Percentiles rank a stretch among this genome's conserved stretches.
phyloP scores from a whole-genome alignment of 164 flowering plant genomes.

The Hamamelis virginiana region DNA sequence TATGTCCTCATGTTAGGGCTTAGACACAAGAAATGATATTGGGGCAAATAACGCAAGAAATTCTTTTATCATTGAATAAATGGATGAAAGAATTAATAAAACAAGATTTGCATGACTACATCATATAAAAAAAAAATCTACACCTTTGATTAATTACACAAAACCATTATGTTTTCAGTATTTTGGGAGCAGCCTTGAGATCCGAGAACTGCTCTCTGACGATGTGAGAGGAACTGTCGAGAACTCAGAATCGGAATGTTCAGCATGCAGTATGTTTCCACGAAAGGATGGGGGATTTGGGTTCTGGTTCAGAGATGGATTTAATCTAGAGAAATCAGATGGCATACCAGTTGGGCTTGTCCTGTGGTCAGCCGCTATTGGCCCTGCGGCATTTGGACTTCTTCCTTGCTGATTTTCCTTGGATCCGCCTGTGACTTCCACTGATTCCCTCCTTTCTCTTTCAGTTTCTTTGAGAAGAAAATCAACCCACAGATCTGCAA shows the following conservation, averaged over 20 bases:
- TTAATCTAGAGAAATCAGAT: constrained; percentile 21
- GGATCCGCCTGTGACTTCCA: constrained; percentile 27
- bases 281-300: constrained; percentile 15
- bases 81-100: constrained; percentile 21
- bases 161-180: constrained; percentile 24
- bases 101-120: constrained; percentile 8
- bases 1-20: too few relatives aligned
- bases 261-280: constrained; percentile 34
- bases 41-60: not conserved
- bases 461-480: constrained; percentile 94
- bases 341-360: constrained; percentile 13
- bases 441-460: constrained; percentile 63
- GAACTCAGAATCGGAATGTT: constrained; percentile 63
- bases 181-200: constrained; percentile 49
- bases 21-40: not conserved
- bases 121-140: constrained; percentile 17
- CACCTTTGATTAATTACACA: constrained; percentile 29
- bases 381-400: constrained; percentile 20
- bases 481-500: constrained; percentile 99
- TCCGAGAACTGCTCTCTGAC: constrained; percentile 45
- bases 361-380: constrained; percentile 22
- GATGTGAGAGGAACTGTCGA: constrained; percentile 79
- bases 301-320: constrained; percentile 19
- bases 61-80: constrained; percentile 5
- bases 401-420: constrained; percentile 24